Conservation (phyloP, 1,284 basidiomycete genomes). For the Rhodotorula sp. region DNA sequence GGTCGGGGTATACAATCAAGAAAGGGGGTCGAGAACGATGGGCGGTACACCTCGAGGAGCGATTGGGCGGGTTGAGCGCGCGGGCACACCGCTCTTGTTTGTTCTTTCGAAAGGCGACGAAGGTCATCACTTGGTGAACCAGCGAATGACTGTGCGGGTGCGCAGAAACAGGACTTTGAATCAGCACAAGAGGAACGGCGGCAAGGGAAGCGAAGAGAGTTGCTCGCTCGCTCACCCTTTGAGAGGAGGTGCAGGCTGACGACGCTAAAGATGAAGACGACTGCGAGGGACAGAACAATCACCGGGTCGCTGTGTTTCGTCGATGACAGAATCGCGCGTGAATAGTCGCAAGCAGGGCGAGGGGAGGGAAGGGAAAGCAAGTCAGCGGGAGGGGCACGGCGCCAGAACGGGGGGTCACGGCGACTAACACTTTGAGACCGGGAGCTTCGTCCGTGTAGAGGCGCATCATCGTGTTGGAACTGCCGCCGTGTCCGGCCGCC, state of each 20-base stretch:
- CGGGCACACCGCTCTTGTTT: no score
- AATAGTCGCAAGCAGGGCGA: neutral
- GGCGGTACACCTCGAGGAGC: no score
- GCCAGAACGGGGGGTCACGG: no score
- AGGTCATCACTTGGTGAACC: slow-evolving; percentile 29
- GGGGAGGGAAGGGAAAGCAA: neutral
- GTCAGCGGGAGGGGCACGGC: neutral
- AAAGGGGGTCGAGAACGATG: no score
- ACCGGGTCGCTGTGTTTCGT: slow-evolving; percentile 76
- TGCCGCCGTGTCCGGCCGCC: slow-evolving; percentile 92
- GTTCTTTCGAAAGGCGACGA: no score
- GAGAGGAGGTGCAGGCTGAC: slow-evolving; percentile 98
- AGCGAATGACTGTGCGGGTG: slow-evolving; percentile 20
- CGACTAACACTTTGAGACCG: slow-evolving; percentile 87
- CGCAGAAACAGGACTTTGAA: neutral
- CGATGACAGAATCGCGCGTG: neutral
- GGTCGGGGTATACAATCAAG: no score
- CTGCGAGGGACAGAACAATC: slow-evolving; percentile 92
- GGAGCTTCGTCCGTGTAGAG: slow-evolving; percentile 97
- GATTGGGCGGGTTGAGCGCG: no score
- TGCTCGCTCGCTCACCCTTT: slow-evolving; percentile 53
- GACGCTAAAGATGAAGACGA: slow-evolving; percentile 97
- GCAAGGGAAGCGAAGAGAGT: neutral
- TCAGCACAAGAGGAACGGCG: neutral
- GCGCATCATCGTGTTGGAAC: slow-evolving; percentile 96